Base-by-base conservation (phyloP, 2,329 filamentous ascomycete species). In the Madurella fahalii region DNA sequence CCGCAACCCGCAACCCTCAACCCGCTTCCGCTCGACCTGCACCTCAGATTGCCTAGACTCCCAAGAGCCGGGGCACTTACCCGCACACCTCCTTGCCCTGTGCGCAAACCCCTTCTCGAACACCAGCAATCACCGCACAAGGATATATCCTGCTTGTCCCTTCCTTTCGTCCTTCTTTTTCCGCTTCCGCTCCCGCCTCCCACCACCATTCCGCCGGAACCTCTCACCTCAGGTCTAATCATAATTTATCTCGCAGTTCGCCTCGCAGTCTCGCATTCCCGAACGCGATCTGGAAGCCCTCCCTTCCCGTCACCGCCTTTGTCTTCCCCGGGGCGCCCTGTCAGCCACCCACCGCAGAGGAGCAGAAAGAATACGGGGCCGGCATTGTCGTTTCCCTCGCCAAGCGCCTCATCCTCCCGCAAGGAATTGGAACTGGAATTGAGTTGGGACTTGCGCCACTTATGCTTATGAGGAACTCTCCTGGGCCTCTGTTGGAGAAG, bases 31-130 rank as follows among this genome's bases (percentile, higher is more conserved):
- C 57, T 61, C 57, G 54, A 57, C 56, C 56, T 63, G 58, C 58
- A 57, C 61, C 34, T 12, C 34, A 58, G 61, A 51, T 49, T 58
- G 63, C 55, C 59, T 54, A 58, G 58, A 56, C 64, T 65, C 64
- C 64, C 63, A 67, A 63, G 65, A 64, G 65, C 66, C 65, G 67
- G 64, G 57, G 62, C 40, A 62, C 65, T 63, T 63, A 66, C 61
- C 64, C 64, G 60, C 61, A 57, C 61, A 41, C 54, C 51, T 40
- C 40, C 37, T 55, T 16, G 45, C 52, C 53, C 43, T 41, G 50
- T 49, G 51, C 57, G 54, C 57, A 57, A 52, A 46, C 40, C 49
- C 49, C 47, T 56, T 57, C 55, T 47, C 50, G 40, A 54, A 49
- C 50, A 30, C 47, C 45, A 50, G 39, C 45, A 17, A 37, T 16